Percentiles rank a stretch among this genome's conserved stretches.
Conservation (phyloP, 2,329 filamentous ascomycete species). For the Claviceps sp. region DNA sequence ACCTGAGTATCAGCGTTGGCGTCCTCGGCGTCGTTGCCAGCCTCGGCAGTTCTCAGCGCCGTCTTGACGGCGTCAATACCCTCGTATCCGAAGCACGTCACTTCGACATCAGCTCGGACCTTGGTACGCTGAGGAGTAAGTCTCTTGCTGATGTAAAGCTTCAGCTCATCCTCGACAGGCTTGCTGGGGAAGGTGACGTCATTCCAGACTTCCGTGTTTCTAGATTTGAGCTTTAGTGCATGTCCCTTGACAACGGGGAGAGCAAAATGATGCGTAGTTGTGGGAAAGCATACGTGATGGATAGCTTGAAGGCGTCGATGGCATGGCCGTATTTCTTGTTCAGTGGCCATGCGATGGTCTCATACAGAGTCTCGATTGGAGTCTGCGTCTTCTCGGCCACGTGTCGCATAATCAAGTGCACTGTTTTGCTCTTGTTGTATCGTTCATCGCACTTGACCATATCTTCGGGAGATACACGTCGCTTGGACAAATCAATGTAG, state of each 20-base stretch:
- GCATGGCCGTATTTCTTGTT: constrained; percentile 97
- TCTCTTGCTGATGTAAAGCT: constrained; percentile 92
- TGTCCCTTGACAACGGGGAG: background rate
- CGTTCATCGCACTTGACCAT: constrained; percentile 97
- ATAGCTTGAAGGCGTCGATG: constrained; percentile 97
- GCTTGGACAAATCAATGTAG: constrained; percentile 98
- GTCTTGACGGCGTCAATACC: constrained; percentile 97
- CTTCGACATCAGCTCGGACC: constrained; percentile 93
- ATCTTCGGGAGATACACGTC: constrained; percentile 93
- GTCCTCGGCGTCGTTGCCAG: constrained; percentile 61
- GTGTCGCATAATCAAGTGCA: constrained; percentile 97
- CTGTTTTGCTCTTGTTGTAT: constrained; percentile 99
- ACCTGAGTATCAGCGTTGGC: constrained; percentile 62
- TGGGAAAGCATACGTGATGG: constrained; percentile 63
- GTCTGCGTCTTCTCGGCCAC: constrained; percentile 93
- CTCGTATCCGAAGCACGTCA: constrained; percentile 90
- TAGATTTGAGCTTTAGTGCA: background rate
- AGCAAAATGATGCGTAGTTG: background rate
- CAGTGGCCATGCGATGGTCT: constrained; percentile 89
- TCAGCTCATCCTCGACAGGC: constrained; percentile 74
- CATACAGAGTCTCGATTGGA: constrained; percentile 89
- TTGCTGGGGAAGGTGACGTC: constrained; percentile 82
- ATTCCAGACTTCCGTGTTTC: constrained; percentile 92
- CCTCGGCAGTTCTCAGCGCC: constrained; percentile 81
- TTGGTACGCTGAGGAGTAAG: constrained; percentile 98